These are phyloP conservation scores for Eragrostis tef DNA, from an alignment of 202 grass and related monocot species.

Conservation along the genomic window DNA sequence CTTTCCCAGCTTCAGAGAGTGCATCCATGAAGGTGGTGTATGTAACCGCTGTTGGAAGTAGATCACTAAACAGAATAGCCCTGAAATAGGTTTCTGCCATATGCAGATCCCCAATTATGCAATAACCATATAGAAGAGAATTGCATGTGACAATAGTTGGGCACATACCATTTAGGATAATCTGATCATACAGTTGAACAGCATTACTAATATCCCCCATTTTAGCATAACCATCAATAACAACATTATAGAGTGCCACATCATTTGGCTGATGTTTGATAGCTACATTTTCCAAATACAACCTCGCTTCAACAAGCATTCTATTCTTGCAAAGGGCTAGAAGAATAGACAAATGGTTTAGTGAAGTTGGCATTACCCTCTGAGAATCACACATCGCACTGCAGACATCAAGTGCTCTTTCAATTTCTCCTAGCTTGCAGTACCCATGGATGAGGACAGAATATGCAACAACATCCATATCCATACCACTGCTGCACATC, in stretches of 20 bases:
- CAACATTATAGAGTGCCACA: conserved; percentile 78
- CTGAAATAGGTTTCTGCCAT: conserved; percentile 64
- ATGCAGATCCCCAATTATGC: conserved; percentile 68
- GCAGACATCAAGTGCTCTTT: conserved; percentile 76
- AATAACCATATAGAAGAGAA: conserved; percentile 85
- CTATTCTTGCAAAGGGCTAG: conserved; percentile 71
- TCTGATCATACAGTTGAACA: conserved; percentile 69
- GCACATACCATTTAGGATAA: conserved; percentile 54
- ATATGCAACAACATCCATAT: conserved; percentile 89
- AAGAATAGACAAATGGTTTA: conserved; percentile 67
- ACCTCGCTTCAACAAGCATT: conserved; percentile 75
- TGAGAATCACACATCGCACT: conserved; percentile 65
- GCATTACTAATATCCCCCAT: conserved; percentile 73
- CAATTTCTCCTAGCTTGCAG: conserved; percentile 78
- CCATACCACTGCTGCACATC: conserved; percentile 70
- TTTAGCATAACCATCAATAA: conserved; percentile 89
- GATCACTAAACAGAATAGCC: conserved; percentile 54
- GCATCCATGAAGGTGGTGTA: conserved; percentile 91
- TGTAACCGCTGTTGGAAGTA: conserved; percentile 70
- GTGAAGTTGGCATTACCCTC: conserved; percentile 64
- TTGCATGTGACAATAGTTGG: conserved; percentile 90
- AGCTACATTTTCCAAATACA: conserved; percentile 77
- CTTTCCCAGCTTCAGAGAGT: conserved; percentile 62
- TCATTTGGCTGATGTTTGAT: conserved; percentile 52
- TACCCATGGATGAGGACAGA: conserved; percentile 87